These are phyloP conservation scores for Trichoderma guizhouense DNA, from an alignment of 2,329 filamentous ascomycete genomes.

Conservation along the genomic window DNA sequence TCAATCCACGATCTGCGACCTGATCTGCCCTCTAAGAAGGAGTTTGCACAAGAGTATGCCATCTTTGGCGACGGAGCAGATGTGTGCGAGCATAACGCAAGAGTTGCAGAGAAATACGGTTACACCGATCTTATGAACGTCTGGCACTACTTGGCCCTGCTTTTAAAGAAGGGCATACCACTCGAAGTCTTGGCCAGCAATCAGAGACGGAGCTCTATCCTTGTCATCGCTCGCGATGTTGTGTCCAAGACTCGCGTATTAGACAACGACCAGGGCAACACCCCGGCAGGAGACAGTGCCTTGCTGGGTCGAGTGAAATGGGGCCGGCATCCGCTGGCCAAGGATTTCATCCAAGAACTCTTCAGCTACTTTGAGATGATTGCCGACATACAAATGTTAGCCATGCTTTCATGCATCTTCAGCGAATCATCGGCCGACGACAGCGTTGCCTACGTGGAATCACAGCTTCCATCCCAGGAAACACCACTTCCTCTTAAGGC, in stretches of 20 bases:
- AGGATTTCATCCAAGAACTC: slow-evolving; percentile 58
- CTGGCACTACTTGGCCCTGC: slow-evolving; percentile 76
- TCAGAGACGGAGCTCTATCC: slow-evolving; percentile 55
- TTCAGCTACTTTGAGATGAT: slow-evolving; percentile 61
- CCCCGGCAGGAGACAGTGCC: slow-evolving; percentile 19
- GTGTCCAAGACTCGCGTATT: slow-evolving; percentile 37
- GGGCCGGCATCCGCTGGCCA: slow-evolving; percentile 63
- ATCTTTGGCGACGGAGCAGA: slow-evolving; percentile 80
- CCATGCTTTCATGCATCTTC: slow-evolving; percentile 69
- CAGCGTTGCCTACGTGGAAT: slow-evolving; percentile 55
- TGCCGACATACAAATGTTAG: slow-evolving; percentile 66
- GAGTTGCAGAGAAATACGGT: slow-evolving; percentile 68
- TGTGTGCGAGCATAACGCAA: slow-evolving; percentile 80
- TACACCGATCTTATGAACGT: slow-evolving; percentile 71
- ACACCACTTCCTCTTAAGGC: slow-evolving; percentile 64
- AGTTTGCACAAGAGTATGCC: slow-evolving; percentile 74
- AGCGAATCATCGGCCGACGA: slow-evolving; percentile 57
- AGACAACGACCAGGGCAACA: slow-evolving; percentile 5
- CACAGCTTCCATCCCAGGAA: slow-evolving; percentile 54
- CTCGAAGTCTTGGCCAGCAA: slow-evolving; percentile 59
- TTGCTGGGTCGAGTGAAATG: slow-evolving; percentile 63
- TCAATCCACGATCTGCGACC: slow-evolving; percentile 68
- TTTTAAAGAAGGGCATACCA: slow-evolving; percentile 74
- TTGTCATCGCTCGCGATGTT: slow-evolving; percentile 66
- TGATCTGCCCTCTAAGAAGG: slow-evolving; percentile 72